Evolutionary conservation across 2,329 filamentous ascomycete species (phyloP), one percentile per base, ranked within the genome.

Genomic region (Boeremia lycopersici): DNA sequence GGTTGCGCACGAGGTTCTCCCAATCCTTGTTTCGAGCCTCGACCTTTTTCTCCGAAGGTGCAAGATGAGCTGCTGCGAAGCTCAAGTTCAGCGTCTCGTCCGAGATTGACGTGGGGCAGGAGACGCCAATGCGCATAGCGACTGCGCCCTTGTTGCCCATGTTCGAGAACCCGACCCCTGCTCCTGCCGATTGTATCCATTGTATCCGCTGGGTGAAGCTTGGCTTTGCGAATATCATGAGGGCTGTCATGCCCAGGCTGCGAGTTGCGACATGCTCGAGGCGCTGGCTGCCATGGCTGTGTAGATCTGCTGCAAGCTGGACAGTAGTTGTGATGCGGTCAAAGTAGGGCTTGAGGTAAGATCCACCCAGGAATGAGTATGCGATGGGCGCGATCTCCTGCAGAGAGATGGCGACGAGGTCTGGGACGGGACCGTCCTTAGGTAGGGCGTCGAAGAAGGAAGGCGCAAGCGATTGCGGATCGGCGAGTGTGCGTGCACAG

Each of bases 141-240:
- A 96, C 89, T 3, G 92, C 93, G 28, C 93, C 95, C 76, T 99
- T 99, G 75, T 97, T 97, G 13, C 92, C 95, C 89, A 96, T 95
- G 44, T 93, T 89, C 53, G 87, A 88, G 1, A 92, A 75, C 0
- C 95, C 95, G 43, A 97, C 89, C 0, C 95, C 93, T 2, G 92
- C 88, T 48, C 89, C 90, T 2, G 89, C 91, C n/a, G 85, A 87
- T 61, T 91, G 84, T n/a, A 95, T 78, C 66, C 84, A 80, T 48
- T 79, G 78, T 46, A 97, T 79, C 23, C 82, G 80, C 8, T 81
- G 75, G 0, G 83, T 80, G 36, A 84, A 67, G 38, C 81, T 77
- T 2, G 88, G 81, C 52, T 86, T 86, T 17, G 88, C 89, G 72
- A 96, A 96, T 15, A 97, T 82, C 81, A 98, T 85, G 45, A 98